phyloP scores from a whole-genome alignment of 2,329 filamentous ascomycete genomes.

The Penicillium sp. region DNA sequence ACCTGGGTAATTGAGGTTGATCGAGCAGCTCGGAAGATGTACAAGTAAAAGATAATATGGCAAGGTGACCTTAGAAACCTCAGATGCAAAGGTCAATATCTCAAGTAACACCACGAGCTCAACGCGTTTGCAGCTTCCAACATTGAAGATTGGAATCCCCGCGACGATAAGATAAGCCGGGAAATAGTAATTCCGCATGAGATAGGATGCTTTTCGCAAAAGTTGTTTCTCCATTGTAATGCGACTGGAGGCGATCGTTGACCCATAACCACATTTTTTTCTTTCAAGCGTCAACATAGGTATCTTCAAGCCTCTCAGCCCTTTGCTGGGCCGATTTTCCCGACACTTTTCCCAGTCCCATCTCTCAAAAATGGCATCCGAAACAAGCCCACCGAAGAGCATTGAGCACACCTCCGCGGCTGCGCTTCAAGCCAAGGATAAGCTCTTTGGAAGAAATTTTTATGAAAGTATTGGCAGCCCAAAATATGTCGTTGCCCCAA shows the following conservation, averaged over 20 bases:
- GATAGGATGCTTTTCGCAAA: conserved; percentile 25
- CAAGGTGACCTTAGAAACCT: background rate
- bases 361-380: conserved; percentile 31
- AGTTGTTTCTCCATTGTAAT: conserved; percentile 15
- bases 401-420: conserved; percentile 22
- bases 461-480: conserved; percentile 94
- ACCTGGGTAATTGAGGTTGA: background rate
- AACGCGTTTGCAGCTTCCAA: background rate
- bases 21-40: background rate
- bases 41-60: background rate
- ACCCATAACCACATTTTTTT: conserved; percentile 4
- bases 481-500: conserved; percentile 86
- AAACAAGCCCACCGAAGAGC: conserved; percentile 19
- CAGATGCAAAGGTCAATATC: background rate
- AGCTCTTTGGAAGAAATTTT: conserved; percentile 81
- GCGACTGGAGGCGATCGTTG: conserved; percentile 9
- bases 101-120: background rate
- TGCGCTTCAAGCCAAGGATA: conserved; percentile 42
- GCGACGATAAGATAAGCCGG: conserved; percentile 33
- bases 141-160: too few relatives aligned
- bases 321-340: conserved; percentile 28
- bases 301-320: conserved; percentile 26
- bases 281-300: conserved; percentile 32
- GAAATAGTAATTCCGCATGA: conserved; percentile 25
- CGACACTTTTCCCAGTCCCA: conserved; percentile 8